These are phyloP conservation scores for Herpomyces periplanetae DNA, from an alignment of 2,329 filamentous ascomycete species.

Conservation along the genomic window DNA sequence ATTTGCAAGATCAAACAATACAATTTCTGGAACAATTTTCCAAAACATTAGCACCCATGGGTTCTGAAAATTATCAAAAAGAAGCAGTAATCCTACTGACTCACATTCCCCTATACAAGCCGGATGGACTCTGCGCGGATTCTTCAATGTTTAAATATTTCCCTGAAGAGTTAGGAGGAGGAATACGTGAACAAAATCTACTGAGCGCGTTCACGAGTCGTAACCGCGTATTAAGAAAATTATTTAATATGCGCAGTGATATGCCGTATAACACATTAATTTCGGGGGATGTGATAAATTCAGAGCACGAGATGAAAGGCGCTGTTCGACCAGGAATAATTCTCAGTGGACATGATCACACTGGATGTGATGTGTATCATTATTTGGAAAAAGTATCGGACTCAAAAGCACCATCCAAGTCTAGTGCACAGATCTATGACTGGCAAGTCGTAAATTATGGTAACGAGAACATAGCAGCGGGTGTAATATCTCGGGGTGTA, in stretches of 20 bases:
- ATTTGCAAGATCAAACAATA: slow-evolving; percentile 34
- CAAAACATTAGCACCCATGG: too few relatives aligned
- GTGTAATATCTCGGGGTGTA: slow-evolving; percentile 17
- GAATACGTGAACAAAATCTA: slow-evolving; percentile 62
- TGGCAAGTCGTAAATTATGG: slow-evolving; percentile 11
- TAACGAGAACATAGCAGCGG: slow-evolving; percentile 11
- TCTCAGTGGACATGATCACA: slow-evolving; percentile 75
- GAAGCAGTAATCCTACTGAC: slow-evolving; percentile 54
- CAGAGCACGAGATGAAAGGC: too few relatives aligned
- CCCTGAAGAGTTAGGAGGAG: slow-evolving; percentile 16
- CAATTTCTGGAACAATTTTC: too few relatives aligned
- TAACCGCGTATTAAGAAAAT: slow-evolving; percentile 34
- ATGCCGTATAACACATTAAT: slow-evolving; percentile 21
- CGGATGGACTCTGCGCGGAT: slow-evolving; percentile 42
- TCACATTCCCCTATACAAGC: slow-evolving; percentile 64
- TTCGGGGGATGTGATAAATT: too few relatives aligned
- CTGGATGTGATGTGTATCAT: slow-evolving; percentile 65
- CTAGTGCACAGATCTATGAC: slow-evolving; percentile 2
- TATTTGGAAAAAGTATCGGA: slow-evolving; percentile 20
- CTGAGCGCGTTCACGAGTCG: slow-evolving; percentile 27
- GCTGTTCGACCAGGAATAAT: too few relatives aligned
- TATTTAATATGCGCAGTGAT: slow-evolving; percentile 36
- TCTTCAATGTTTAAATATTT: slow-evolving; percentile 48
- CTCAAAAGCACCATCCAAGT: slow-evolving; percentile 6
- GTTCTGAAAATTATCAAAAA: slow-evolving; percentile 15